phyloP scores from a whole-genome alignment of 2,329 filamentous ascomycete genomes.

The Neocatenulostroma microsporum region DNA sequence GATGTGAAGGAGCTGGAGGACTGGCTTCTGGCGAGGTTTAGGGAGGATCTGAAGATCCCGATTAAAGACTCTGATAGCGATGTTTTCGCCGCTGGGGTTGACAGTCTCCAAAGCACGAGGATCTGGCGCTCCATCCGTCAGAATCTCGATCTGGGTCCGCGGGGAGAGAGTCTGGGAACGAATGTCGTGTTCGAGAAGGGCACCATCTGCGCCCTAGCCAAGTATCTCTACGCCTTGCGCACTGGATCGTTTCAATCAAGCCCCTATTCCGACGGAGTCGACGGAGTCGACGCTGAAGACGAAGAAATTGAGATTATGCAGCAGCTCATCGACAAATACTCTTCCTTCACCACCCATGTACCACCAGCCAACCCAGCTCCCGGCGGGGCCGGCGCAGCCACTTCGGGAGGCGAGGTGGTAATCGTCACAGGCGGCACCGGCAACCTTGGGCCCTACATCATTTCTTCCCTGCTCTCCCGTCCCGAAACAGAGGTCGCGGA shows the following conservation, averaged over 20 bases:
- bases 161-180: slow-evolving; percentile 18
- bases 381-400: too few relatives aligned
- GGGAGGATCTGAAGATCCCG: slow-evolving; percentile 17
- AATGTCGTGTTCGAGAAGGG: slow-evolving; percentile 28
- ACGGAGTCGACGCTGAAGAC: slow-evolving; percentile 24
- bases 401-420: too few relatives aligned
- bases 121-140: slow-evolving; percentile 47
- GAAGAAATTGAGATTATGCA: slow-evolving; percentile 31
- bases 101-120: slow-evolving; percentile 39
- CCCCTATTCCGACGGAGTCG: too few relatives aligned
- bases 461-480: slow-evolving; percentile 30
- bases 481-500: slow-evolving; percentile 27
- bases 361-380: too few relatives aligned
- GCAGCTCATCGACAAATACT: slow-evolving; percentile 28
- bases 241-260: too few relatives aligned
- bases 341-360: slow-evolving; percentile 28
- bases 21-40: slow-evolving; percentile 28
- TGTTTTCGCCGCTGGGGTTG: slow-evolving; percentile 37
- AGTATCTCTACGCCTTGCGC: slow-evolving; percentile 26
- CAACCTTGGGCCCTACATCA: slow-evolving; percentile 54
- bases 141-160: slow-evolving; percentile 21
- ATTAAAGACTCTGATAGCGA: slow-evolving; percentile 35
- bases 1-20: slow-evolving; percentile 27
- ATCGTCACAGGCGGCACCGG: slow-evolving; percentile 57
- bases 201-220: slow-evolving; percentile 22